A percentile compares a stretch with the other conserved stretches of the same genome.
These are phyloP conservation scores for Sporopachydermia quercuum DNA, from an alignment of 805 yeast genomes.

Conservation along the genomic window DNA sequence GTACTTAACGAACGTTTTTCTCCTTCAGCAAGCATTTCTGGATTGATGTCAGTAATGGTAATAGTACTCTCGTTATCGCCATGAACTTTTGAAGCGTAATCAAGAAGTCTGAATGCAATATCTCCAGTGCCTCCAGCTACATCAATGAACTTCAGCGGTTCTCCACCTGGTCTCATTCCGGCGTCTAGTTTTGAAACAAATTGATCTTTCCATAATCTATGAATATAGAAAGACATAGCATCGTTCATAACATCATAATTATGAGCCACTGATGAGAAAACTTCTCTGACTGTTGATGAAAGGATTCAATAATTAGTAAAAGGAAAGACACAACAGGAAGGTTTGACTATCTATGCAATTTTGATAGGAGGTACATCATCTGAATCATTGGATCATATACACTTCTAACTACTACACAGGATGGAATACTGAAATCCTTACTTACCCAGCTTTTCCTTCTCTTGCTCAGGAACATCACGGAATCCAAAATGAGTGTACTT, in stretches of 20 bases:
- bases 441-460: slow-evolving; percentile 59
- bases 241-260: slow-evolving; percentile 96
- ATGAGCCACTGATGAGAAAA: slow-evolving; percentile 88
- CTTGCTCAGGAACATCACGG: slow-evolving; percentile 60
- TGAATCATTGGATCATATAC: no score
- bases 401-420: no score
- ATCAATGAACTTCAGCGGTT: slow-evolving; percentile 78
- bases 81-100: slow-evolving; percentile 70
- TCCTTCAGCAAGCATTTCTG: slow-evolving; percentile 93
- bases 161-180: slow-evolving; percentile 78
- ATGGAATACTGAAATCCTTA: no score
- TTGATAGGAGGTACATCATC: no score
- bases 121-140: slow-evolving; percentile 99
- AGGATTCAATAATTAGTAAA: not conserved
- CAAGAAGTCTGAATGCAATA: slow-evolving; percentile 87
- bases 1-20: slow-evolving; percentile 52
- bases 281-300: slow-evolving; percentile 42
- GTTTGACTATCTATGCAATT: no score
- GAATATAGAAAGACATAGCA: slow-evolving; percentile 93
- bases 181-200: slow-evolving; percentile 82
- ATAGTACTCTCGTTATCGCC: slow-evolving; percentile 65
- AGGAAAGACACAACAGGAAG: not conserved
- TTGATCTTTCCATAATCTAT: slow-evolving; percentile 88
- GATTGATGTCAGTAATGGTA: slow-evolving; percentile 89
- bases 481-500: slow-evolving; percentile 89